Evolutionary conservation across 164 flowering plant species (phyloP), one percentile per base, ranked within the genome.

Genomic region (Vitis labrusca): DNA sequence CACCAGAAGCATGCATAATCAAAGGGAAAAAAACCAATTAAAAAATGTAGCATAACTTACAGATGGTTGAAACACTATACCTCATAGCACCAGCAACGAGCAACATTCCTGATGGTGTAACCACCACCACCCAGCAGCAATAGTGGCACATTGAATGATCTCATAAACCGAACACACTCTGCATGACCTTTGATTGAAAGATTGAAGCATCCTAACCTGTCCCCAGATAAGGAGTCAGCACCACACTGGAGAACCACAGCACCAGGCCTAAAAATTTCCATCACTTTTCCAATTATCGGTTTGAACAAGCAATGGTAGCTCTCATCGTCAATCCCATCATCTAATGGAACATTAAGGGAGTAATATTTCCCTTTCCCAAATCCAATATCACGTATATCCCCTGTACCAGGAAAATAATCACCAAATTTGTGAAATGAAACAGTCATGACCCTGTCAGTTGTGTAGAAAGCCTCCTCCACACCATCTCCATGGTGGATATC

Each of bases 401-500:
- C 89, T 1, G 89, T 86, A 12, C 89, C 89, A 49, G 87, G 89
- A 69, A 86, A 86, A 70, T 84, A 86, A 60, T 84, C 89, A 30
- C 89, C 89, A 81, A 82, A 86, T 68, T 86, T 86, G 70, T 86
- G 89, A 72, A 86, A 86, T 13, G 89, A 86, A 72, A 84, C 89
- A 50, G 89, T 86, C 89, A 86, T 86, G 63, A 86, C 89, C 54
- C 89, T 82, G 75, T 86, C 89, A 49, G 87, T 86, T 0, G 87
- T 80, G 75, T 86, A 86, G 54, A 86, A 86, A 17, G 89, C 87
- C 74, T 86, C 89, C 75, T 86, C 87, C 12, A 86, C 89, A 19
- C 89, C 89, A 76, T 86, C 89, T 30, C 89, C 89, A 72, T 86
- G 89, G 68, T 86, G 89, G 66, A 86, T 80, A 65, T 86, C 89